These are phyloP conservation scores for Starmera quercuum DNA, from an alignment of 805 yeast species.

Conservation along the genomic window DNA sequence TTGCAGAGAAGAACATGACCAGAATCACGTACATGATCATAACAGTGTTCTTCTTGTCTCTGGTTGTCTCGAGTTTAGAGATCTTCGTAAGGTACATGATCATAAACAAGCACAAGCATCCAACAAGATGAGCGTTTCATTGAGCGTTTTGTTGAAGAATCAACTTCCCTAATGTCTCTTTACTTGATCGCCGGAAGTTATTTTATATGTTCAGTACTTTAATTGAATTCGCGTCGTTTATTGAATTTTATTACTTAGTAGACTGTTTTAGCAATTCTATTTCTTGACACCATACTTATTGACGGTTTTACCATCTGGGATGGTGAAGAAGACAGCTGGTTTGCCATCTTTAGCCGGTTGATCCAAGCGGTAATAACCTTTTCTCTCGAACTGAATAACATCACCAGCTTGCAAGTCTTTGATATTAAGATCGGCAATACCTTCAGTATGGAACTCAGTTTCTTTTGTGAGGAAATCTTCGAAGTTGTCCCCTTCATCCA, in stretches of 20 bases:
- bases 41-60: slow-evolving; percentile 68
- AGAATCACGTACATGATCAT: slow-evolving; percentile 88
- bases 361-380: slow-evolving; percentile 90
- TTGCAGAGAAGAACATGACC: slow-evolving; percentile 88
- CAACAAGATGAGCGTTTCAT: too few species aligned
- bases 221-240: too few species aligned
- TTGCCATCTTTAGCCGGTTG: slow-evolving; percentile 44
- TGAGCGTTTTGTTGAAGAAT: too few species aligned
- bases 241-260: too few species aligned
- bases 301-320: slow-evolving; percentile 90
- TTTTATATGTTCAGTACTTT: too few species aligned
- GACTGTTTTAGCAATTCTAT: too few species aligned
- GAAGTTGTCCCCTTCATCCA: slow-evolving; percentile 90
- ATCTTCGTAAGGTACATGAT: slow-evolving; percentile 51
- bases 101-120: slow-evolving; percentile 20
- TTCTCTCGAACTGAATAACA: slow-evolving; percentile 91
- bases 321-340: slow-evolving; percentile 76
- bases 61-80: slow-evolving; percentile 70
- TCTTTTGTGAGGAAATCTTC: slow-evolving; percentile 85
- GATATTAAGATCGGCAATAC: slow-evolving; percentile 75
- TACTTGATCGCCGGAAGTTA: too few species aligned
- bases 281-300: slow-evolving; percentile 70
- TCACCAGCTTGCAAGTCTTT: slow-evolving; percentile 76
- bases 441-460: slow-evolving; percentile 76
- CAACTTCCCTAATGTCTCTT: too few species aligned